These are phyloP conservation scores for Pulveroboletus sp. DNA, from an alignment of 768 basidiomycete genomes.

Conservation along the genomic window DNA sequence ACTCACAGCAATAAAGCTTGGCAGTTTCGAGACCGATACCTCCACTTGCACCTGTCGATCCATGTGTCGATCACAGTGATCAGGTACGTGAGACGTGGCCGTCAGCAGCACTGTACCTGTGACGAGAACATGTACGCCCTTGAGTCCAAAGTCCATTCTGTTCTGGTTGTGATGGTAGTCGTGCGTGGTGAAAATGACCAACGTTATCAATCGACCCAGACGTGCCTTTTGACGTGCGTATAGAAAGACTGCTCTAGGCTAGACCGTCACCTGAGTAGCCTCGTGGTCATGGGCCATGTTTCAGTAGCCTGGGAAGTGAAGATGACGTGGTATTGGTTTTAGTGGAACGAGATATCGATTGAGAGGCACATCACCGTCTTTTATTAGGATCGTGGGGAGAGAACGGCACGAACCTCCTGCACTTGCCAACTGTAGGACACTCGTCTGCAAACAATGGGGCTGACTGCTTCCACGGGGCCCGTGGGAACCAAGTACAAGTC, in stretches of 20 bases:
- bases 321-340: not conserved
- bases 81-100: not conserved
- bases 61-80: not conserved
- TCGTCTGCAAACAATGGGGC: too few relatives aligned
- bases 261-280: conserved; percentile 5
- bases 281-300: conserved; percentile 6
- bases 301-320: conserved; percentile 14
- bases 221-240: conserved; percentile 2
- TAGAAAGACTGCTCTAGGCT: conserved; percentile 1
- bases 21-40: conserved; percentile 68
- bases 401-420: too few relatives aligned
- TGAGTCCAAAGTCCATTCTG: conserved; percentile 52
- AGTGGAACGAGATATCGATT: not conserved
- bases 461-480: not conserved
- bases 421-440: too few relatives aligned
- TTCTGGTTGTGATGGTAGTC: not conserved
- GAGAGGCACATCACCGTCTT: not conserved
- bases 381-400: not conserved
- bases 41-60: conserved; percentile 58
- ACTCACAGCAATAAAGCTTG: conserved; percentile 51
- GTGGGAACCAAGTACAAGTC: conserved; percentile 9
- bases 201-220: not conserved
- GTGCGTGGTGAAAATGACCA: not conserved
- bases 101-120: conserved; percentile 42
- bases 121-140: conserved; percentile 60